A percentile compares a stretch with the other conserved stretches of the same genome.
phyloP scores from a whole-genome alignment of 176 grass and related monocot species.

The Eleusine indica region DNA sequence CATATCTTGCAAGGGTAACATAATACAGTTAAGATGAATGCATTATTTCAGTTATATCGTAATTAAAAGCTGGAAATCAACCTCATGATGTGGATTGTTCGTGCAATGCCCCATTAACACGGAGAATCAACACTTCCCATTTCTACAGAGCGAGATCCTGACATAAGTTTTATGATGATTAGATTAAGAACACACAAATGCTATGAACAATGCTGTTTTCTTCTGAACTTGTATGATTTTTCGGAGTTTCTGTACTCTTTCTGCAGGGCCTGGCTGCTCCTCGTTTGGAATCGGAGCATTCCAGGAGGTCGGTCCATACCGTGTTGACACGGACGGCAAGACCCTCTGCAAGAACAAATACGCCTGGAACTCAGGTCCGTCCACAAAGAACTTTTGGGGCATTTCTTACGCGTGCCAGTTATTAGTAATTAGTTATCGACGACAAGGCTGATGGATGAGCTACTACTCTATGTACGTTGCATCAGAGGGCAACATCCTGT shows the following conservation, averaged over 20 bases:
- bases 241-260: background rate
- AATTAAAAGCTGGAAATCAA: background rate
- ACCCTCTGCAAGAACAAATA: conserved; percentile 50
- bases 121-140: too few relatives aligned
- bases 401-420: background rate
- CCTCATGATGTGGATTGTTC: too few relatives aligned
- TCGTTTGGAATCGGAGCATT: conserved; percentile 61
- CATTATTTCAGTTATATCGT: too few relatives aligned
- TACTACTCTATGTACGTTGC: background rate
- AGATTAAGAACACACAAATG: background rate
- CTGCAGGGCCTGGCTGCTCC: conserved; percentile 71
- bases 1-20: background rate
- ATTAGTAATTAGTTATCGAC: background rate
- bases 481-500: conserved; percentile 64
- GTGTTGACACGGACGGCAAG: conserved; percentile 58
- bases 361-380: conserved; percentile 58
- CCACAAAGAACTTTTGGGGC: background rate
- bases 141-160: too few relatives aligned
- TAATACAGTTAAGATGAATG: too few relatives aligned
- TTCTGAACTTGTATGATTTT: background rate
- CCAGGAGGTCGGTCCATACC: conserved; percentile 63
- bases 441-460: background rate
- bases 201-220: background rate
- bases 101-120: too few relatives aligned
- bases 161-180: too few relatives aligned